These are phyloP conservation scores for Cyclotella atomus DNA, from an alignment of 108 stramenopile species.

Conservation along the genomic window DNA sequence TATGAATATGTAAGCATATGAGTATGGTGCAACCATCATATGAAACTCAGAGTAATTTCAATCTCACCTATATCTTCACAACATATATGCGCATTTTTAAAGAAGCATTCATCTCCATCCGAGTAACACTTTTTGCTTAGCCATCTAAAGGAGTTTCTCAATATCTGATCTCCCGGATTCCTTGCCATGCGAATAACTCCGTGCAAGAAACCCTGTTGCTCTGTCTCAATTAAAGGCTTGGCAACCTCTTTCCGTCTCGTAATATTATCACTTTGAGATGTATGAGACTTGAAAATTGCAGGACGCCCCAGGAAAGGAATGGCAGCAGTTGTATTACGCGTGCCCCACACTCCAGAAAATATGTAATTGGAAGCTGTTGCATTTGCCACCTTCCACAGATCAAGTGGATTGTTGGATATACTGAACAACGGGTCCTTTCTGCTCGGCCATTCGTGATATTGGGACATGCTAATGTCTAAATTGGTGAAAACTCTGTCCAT, in stretches of 20 bases:
- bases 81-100: background rate
- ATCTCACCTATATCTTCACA: background rate
- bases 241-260: background rate
- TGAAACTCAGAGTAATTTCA: too few relatives aligned
- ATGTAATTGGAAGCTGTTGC: conserved; percentile 1
- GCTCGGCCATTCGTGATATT: conserved; percentile 1
- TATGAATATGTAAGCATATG: too few relatives aligned
- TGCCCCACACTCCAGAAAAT: conserved; percentile 9
- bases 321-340: background rate
- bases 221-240: background rate
- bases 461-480: conserved; percentile 1
- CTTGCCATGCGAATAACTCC: conserved; percentile 17
- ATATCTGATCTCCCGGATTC: conserved; percentile 17
- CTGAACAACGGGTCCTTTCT: background rate
- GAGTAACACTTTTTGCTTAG: background rate
- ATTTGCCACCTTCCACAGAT: background rate
- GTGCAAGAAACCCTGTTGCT: conserved; percentile 1
- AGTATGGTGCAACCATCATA: too few relatives aligned
- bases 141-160: conserved; percentile 13
- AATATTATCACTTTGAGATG: background rate
- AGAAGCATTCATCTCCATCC: background rate
- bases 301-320: conserved; percentile 2
- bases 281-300: conserved; percentile 2
- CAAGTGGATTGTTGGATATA: background rate
- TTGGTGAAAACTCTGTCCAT: conserved; percentile 1